phyloP scores from a whole-genome alignment of 345 rosid species.

The Eucalyptus microcorys region DNA sequence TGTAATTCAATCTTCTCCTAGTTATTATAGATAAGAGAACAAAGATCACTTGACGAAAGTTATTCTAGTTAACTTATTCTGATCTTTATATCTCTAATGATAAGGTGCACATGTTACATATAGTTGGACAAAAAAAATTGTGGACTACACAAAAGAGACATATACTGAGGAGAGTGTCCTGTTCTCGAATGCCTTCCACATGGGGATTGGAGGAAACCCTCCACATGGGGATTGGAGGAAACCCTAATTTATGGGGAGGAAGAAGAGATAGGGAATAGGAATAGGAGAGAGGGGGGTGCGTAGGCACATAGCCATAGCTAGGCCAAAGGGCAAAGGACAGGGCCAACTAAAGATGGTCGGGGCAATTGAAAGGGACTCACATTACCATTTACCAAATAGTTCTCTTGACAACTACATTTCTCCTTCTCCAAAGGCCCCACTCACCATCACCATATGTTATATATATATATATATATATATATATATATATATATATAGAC shows the following conservation, averaged over 20 bases:
- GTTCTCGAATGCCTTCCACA: not conserved
- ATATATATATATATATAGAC: not conserved
- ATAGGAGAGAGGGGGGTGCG: not conserved
- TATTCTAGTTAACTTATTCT: not conserved
- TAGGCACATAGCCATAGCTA: not conserved
- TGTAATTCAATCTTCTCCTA: not conserved
- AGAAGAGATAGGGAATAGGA: not conserved
- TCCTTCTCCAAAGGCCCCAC: not conserved
- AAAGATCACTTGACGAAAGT: not conserved
- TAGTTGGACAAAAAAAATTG: not conserved
- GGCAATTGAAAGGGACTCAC: not conserved
- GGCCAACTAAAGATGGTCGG: not conserved
- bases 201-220: not conserved
- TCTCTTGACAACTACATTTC: not conserved
- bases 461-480: not conserved
- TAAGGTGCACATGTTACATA: not conserved
- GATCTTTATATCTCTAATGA: not conserved
- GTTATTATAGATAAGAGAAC: not conserved
- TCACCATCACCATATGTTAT: not conserved
- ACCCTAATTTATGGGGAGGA: not conserved
- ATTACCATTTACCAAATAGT: not conserved
- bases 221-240: not conserved
- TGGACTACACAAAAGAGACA: not conserved
- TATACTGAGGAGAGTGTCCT: not conserved
- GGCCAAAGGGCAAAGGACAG: not conserved